These are phyloP conservation scores for Xerophyta viscosa DNA, from an alignment of 106 monocot species.

Conservation along the genomic window DNA sequence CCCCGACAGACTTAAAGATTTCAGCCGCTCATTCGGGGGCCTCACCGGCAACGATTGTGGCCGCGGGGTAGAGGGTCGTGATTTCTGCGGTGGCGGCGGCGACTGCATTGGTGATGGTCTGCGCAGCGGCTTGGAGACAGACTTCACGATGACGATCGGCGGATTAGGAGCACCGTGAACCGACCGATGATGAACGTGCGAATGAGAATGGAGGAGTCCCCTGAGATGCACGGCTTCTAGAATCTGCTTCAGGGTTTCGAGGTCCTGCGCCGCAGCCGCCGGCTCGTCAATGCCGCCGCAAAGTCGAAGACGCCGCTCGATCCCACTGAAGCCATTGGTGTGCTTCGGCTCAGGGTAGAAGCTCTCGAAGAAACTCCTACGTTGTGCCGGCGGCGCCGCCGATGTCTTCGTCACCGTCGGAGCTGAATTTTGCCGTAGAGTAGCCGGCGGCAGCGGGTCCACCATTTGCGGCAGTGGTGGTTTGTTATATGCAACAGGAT, in stretches of 20 bases:
- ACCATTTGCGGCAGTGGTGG: neutral
- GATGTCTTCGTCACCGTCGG: conserved; percentile 1
- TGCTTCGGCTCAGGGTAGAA: conserved; percentile 66
- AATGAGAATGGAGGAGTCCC: conserved; percentile 56
- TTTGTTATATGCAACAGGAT: conserved; percentile 20
- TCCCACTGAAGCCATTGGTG: conserved; percentile 48
- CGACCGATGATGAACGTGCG: neutral
- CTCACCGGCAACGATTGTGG: neutral
- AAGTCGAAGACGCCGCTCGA: conserved; percentile 59
- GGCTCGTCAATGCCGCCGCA: conserved; percentile 73
- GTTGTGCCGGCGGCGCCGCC: conserved; percentile 9
- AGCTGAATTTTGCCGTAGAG: too few species aligned
- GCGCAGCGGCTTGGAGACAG: conserved; percentile 11
- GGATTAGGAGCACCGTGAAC: too few species aligned
- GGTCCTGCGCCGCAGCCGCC: conserved; percentile 49
- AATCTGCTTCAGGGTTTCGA: conserved; percentile 78
- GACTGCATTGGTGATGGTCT: too few species aligned
- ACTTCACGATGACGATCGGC: conserved; percentile 66
- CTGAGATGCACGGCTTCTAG: conserved; percentile 78
- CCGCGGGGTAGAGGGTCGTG: too few species aligned
- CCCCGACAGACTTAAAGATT: neutral
- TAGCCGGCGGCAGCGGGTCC: neutral
- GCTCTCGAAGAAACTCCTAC: conserved; percentile 66
- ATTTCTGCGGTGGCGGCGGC: neutral
- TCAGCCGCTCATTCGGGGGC: conserved; percentile 3